Evolutionary conservation across 495 filamentous ascomycete species (phyloP), one percentile per base, ranked within the genome.

Genomic region (Podospora anserina): DNA sequence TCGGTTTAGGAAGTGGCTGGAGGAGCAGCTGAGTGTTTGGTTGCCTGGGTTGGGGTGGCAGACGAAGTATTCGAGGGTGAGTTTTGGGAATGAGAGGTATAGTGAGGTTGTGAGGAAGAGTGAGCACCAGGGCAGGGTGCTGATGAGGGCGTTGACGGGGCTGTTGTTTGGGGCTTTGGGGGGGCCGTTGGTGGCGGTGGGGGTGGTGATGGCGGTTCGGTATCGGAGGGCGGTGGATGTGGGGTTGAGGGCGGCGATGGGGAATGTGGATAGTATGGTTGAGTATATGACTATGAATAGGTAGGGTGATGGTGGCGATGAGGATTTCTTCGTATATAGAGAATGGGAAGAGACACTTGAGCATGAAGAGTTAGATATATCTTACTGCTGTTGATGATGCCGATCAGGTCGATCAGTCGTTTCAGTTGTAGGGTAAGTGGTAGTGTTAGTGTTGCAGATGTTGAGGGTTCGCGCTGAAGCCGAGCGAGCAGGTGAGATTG

Each of bases 21-120:
- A 99, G 78, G 95, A 99, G 79, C 84, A 82, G n/a, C 76, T 97
- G 53, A 88, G 88, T 56, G 83, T 87, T n/a, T 89, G 90, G 65
- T 63, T 96, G 5, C 95, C 95, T 1, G 78, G 81, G 58, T 73
- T 92, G 20, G 95, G 94, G 2, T 96, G 92, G 87, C 86, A 88
- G 77, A 99, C 95, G 1, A 92, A 97, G 81, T 99, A 99, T 74
- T 87, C 88, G n/a, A 83, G 94, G 18, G 89, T 99, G 26, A 96
- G 92, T 69, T 99, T 98, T 77, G 90, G 91, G 32, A 97, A 96
- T 71, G 89, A 95, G 81, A 82, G 91, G 32, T 99, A 99, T 75
- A 91, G 89, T 2, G 91, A 96, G 69, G 91, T 98, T 3, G 82
- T 91, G 28, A 82, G 78, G 34, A 86, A 84, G 67, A 89, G 88